A percentile compares a stretch with the other conserved stretches of the same genome.
phyloP scores from a whole-genome alignment of 176 grass and related monocot genomes.

The Luzula sylvatica region DNA sequence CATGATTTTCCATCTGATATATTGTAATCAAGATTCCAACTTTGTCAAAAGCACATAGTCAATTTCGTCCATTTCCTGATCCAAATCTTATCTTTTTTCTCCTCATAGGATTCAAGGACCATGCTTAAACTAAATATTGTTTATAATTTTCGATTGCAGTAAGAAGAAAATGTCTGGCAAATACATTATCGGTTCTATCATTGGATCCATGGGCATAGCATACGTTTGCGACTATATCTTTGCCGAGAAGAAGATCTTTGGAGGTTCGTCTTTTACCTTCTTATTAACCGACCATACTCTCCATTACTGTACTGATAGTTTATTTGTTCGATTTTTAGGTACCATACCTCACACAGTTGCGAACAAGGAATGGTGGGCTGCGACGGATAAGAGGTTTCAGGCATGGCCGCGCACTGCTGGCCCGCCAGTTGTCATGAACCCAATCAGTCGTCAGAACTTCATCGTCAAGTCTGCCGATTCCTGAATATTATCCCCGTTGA shows the following conservation, averaged over 20 bases:
- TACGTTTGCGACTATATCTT: conserved; percentile 34
- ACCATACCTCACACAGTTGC: conserved; percentile 55
- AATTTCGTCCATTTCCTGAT: too few species aligned
- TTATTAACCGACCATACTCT: background rate
- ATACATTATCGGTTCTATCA: conserved; percentile 37
- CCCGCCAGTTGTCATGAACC: conserved; percentile 80
- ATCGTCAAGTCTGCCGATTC: conserved; percentile 59
- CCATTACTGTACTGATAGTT: background rate
- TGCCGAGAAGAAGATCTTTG: conserved; percentile 71
- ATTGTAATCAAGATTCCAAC: too few species aligned
- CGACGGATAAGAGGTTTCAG: conserved; percentile 75
- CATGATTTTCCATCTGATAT: too few species aligned
- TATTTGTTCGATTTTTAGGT: conserved; percentile 23
- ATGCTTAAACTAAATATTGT: background rate
- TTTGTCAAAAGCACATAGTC: too few species aligned
- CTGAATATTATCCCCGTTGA: conserved; percentile 7
- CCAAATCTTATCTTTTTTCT: too few species aligned
- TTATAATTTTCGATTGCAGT: conserved; percentile 5
- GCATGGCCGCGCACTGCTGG: conserved; percentile 73
- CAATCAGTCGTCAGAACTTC: conserved; percentile 85
- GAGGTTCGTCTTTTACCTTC: conserved; percentile 28
- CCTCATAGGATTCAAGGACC: too few species aligned
- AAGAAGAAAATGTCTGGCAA: conserved; percentile 40
- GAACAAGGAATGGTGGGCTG: conserved; percentile 69
- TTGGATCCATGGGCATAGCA: conserved; percentile 31